These are phyloP conservation scores for Atkinsonella hypoxylon DNA, from an alignment of 2,329 filamentous ascomycete species.

Conservation along the genomic window DNA sequence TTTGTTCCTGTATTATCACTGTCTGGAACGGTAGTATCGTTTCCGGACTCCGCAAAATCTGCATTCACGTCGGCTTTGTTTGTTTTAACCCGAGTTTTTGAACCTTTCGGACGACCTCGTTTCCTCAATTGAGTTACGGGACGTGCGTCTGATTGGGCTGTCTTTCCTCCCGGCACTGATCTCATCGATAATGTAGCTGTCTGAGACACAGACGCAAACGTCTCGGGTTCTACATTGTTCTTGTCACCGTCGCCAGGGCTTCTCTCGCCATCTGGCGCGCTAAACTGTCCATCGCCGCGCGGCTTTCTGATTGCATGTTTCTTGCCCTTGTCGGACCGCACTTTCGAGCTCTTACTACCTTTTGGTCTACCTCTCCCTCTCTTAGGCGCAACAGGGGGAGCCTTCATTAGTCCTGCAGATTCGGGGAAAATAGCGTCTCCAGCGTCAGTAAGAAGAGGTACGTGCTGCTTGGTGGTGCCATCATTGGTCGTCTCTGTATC, in stretches of 20 bases:
- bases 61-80: neutral
- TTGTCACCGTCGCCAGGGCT: neutral
- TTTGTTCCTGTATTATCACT: neutral
- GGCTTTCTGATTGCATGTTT: conserved; percentile 3
- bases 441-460: neutral
- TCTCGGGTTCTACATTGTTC: neutral
- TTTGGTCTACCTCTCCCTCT: conserved; percentile 42
- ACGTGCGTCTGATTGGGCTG: conserved; percentile 10
- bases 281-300: neutral
- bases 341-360: conserved; percentile 32
- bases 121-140: conserved; percentile 16
- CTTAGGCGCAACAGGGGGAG: conserved; percentile 17
- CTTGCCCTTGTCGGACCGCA: conserved; percentile 10
- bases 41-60: neutral
- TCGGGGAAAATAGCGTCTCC: neutral
- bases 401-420: neutral
- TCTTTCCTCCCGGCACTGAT: neutral
- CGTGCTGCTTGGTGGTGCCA: neutral
- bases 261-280: neutral
- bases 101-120: conserved; percentile 32
- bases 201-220: neutral
- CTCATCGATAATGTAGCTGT: neutral
- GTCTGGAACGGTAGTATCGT: neutral
- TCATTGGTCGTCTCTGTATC: neutral
- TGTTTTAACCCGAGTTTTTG: conserved; percentile 29